Percentiles rank a stretch among this genome's conserved stretches.
Conservation (phyloP, 352 stramenopile genomes). For the Salisapilia sapeloensis region DNA sequence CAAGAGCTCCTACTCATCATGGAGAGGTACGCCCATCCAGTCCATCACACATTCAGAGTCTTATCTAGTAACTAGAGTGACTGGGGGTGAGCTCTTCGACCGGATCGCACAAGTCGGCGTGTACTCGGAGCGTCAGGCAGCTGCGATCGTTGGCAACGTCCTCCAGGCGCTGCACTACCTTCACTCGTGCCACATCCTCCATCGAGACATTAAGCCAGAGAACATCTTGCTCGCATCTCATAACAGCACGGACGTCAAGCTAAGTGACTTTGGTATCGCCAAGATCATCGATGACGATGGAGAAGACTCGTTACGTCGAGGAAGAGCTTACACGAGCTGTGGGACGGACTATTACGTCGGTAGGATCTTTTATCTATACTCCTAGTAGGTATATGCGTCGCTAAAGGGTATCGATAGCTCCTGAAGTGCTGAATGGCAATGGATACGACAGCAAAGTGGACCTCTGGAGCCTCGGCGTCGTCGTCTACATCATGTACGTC, state of each 20-base stretch:
- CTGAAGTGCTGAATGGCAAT: constrained; percentile 72
- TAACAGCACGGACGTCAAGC: constrained; percentile 58
- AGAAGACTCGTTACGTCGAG: constrained; percentile 46
- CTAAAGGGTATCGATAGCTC: constrained; percentile 10
- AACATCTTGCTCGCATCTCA: constrained; percentile 64
- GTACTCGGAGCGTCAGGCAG: constrained; percentile 66
- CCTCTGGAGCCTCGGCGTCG: constrained; percentile 71
- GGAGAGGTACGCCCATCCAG: constrained; percentile 31
- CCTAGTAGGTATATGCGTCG: constrained; percentile 1
- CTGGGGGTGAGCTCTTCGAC: constrained; percentile 69
- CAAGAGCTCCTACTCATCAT: constrained; percentile 78
- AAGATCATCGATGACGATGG: constrained; percentile 69
- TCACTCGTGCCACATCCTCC: constrained; percentile 66
- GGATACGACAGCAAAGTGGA: constrained; percentile 80
- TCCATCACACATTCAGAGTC: neutral
- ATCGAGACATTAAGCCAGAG: constrained; percentile 72
- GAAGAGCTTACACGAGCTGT: constrained; percentile 74
- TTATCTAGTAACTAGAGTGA: constrained; percentile 23
- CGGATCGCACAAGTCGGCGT: constrained; percentile 66
- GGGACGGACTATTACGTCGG: constrained; percentile 80
- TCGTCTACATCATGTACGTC: constrained; percentile 77
- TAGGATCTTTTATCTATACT: constrained; percentile 5
- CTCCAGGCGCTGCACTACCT: constrained; percentile 56
- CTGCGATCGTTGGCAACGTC: constrained; percentile 57
- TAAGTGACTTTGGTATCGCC: constrained; percentile 73